Base-by-base conservation (phyloP, 768 basidiomycete species). In the Daedaleopsis sinensis region DNA sequence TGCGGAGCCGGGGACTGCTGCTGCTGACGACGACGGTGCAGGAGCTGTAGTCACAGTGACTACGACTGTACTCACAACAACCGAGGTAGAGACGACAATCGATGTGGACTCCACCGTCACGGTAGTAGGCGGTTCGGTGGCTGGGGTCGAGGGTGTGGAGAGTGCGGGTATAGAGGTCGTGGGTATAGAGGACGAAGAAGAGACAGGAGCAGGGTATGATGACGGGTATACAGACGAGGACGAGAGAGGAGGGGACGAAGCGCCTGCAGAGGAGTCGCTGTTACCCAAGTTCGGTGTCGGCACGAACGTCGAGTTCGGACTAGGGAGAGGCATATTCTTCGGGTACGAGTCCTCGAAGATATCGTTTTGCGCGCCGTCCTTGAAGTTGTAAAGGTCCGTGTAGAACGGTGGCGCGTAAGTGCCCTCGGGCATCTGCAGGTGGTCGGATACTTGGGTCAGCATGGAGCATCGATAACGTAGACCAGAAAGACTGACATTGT, bases 331-430 rank as follows among this genome's bases (percentile, higher is more conserved):
- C 51, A 57, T 52, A 23, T 69, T 68, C 27, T 55, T 46, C 0
- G 71, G 69, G 65, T 88, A 87, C 3, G 80, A 87, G 67, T 85
- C 80, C 52, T 78, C 74, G 70, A 92, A 91, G 62, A 91, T 90
- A 71, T 91, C 89, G 56, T 82, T 70, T 71, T 94, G 91, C 0
- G 90, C 77, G 9, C 91, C 90, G 67, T 93, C 85, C n/a, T 65
- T 62, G 72, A 90, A 93, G 68, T 88, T 87, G 78, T 90, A 92
- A 15, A 84, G 74, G 62, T 84, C 82, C 66, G 80, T 85, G 73
- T 93, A 93, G 58, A 83, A 82, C 0, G 87, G 88, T 16, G 87
- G 88, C 6, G 85, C 74, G 67, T 79, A 83, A 0, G 78, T 70
- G 46, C 83, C 87, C 72, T 89, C 87, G 59, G 86, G 87, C 83